These are phyloP conservation scores for Rhipidocladum racemiflorum DNA, from an alignment of 176 grass and related monocot genomes.

Conservation along the genomic window DNA sequence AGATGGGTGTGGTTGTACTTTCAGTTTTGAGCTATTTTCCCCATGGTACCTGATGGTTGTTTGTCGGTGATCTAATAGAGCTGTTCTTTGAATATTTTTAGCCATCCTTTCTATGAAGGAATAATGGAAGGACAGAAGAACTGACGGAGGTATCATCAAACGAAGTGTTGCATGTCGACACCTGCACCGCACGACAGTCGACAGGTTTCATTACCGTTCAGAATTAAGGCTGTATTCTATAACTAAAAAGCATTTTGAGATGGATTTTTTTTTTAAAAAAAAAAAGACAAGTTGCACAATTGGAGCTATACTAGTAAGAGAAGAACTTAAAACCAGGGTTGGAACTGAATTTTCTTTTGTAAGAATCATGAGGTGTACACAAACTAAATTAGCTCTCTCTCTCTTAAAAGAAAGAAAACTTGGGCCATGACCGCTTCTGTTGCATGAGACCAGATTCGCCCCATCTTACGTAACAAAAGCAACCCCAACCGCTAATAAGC, in stretches of 20 bases:
- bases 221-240: background rate
- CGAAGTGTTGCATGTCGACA: slow-evolving; percentile 34
- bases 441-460: background rate
- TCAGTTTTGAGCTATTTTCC: slow-evolving; percentile 22
- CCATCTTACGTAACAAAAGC: background rate
- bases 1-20: slow-evolving; percentile 30
- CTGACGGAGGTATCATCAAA: slow-evolving; percentile 19
- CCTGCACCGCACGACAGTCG: too few species aligned
- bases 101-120: slow-evolving; percentile 23
- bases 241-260: background rate
- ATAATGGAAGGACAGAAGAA: slow-evolving; percentile 30
- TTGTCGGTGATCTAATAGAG: slow-evolving; percentile 41
- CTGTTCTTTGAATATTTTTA: slow-evolving; percentile 28
- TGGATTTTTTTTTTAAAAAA: background rate
- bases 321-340: background rate
- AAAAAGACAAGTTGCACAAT: background rate
- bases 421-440: background rate
- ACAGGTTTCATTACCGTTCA: slow-evolving; percentile 4
- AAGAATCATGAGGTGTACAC: background rate
- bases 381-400: background rate
- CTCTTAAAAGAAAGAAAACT: background rate
- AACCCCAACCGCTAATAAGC: background rate
- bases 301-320: background rate
- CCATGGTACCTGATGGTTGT: slow-evolving; percentile 33
- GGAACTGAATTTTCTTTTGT: background rate